Percentiles rank a stretch among this genome's conserved stretches.
These are phyloP conservation scores for Suillus alpinus DNA, from an alignment of 768 basidiomycete genomes.

Conservation along the genomic window DNA sequence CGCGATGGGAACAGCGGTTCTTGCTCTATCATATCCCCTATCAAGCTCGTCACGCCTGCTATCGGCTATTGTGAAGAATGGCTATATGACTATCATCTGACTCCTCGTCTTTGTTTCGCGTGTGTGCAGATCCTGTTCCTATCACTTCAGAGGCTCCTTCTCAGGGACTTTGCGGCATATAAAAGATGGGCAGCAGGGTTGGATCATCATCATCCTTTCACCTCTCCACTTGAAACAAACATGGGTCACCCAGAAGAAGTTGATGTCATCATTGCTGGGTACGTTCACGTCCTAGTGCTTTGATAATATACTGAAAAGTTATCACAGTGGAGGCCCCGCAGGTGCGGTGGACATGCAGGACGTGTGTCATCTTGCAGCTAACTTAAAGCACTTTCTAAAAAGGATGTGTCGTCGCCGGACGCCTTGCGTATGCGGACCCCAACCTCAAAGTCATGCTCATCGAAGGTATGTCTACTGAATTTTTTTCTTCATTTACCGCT, in stretches of 20 bases:
- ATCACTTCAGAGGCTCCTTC: conserved; percentile 8
- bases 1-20: neutral
- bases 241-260: conserved; percentile 66
- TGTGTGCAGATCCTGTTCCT: neutral
- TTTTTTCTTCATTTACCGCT: neutral
- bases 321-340: conserved; percentile 56
- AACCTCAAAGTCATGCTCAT: conserved; percentile 74
- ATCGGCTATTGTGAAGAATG: neutral
- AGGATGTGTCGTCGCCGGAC: conserved; percentile 66
- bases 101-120: neutral
- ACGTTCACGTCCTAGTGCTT: conserved; percentile 7
- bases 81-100: conserved; percentile 16
- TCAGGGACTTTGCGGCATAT: conserved; percentile 9
- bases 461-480: conserved; percentile 44
- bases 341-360: conserved; percentile 27
- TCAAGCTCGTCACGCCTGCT: neutral
- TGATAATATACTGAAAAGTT: conserved; percentile 8
- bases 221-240: conserved; percentile 6
- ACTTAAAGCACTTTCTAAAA: conserved; percentile 12
- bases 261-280: conserved; percentile 67
- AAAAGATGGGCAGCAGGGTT: conserved; percentile 6
- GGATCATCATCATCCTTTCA: neutral
- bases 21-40: neutral
- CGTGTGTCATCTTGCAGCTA: neutral
- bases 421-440: conserved; percentile 69